Percentiles rank a stretch among this genome's conserved stretches.
Evolutionary conservation across 1,284 basidiomycete genomes (phyloP).

Genomic region (Cutaneotrichosporon sp.): DNA sequence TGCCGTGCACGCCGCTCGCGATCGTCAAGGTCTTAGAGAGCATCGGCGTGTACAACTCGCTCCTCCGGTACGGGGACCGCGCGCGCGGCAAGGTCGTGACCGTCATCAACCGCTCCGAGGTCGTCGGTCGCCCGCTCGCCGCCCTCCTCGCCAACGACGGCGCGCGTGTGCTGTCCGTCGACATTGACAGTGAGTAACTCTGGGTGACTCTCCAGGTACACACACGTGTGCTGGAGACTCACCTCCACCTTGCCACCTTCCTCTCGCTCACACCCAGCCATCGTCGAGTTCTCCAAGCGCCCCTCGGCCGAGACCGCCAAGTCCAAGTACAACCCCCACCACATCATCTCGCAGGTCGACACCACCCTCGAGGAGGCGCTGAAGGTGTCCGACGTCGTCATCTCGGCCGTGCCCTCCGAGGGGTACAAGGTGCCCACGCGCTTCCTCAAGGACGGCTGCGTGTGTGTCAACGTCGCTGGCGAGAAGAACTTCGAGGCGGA

Average conservation of each 20-base stretch:
- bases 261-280: constrained; percentile 47
- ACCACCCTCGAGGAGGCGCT: constrained; percentile 75
- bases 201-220: background rate
- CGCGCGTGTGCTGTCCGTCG: constrained; percentile 85
- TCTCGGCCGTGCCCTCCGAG: constrained; percentile 85
- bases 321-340: constrained; percentile 72
- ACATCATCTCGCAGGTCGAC: constrained; percentile 71
- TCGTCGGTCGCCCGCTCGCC: constrained; percentile 88
- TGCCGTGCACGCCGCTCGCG: constrained; percentile 95
- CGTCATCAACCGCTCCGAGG: constrained; percentile 60
- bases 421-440: constrained; percentile 87
- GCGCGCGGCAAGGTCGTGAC: constrained; percentile 61
- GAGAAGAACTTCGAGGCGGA: constrained; percentile 97
- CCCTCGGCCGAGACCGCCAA: constrained; percentile 56
- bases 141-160: constrained; percentile 90
- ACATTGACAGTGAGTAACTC: constrained; percentile 70
- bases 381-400: constrained; percentile 80
- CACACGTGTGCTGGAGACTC: too few relatives aligned
- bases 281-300: constrained; percentile 83
- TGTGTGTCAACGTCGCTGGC: constrained; percentile 89
- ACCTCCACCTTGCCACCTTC: too few relatives aligned
- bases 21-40: constrained; percentile 94
- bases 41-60: constrained; percentile 86
- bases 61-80: constrained; percentile 90
- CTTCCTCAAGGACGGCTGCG: constrained; percentile 87